A percentile compares a stretch with the other conserved stretches of the same genome.
These are phyloP conservation scores for Podospora australis DNA, from an alignment of 495 filamentous ascomycete genomes.

Conservation along the genomic window DNA sequence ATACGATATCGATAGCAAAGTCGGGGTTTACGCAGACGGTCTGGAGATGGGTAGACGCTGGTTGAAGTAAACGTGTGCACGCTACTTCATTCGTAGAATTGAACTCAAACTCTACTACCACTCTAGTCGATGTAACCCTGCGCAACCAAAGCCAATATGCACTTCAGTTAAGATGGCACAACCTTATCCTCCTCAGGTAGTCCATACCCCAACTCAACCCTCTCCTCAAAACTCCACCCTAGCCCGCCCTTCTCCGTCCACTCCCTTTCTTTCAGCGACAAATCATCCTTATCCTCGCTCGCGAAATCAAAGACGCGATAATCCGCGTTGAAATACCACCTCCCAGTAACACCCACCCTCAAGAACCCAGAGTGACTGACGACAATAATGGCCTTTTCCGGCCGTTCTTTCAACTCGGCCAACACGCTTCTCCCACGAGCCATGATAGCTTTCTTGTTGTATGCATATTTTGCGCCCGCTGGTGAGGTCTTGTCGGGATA, in stretches of 20 bases:
- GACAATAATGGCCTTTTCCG: slow-evolving; percentile 56
- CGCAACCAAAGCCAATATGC: too few species aligned
- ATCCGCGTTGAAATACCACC: slow-evolving; percentile 52
- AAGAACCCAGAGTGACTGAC: slow-evolving; percentile 57
- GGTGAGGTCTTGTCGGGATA: slow-evolving; percentile 52
- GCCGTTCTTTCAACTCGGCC: slow-evolving; percentile 41
- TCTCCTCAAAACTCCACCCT: slow-evolving; percentile 14
- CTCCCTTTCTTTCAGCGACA: slow-evolving; percentile 31
- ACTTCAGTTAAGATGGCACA: not conserved
- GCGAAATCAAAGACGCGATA: slow-evolving; percentile 56
- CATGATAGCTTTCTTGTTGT: slow-evolving; percentile 40
- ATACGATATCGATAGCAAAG: slow-evolving; percentile 65
- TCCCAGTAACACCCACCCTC: slow-evolving; percentile 38
- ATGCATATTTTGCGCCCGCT: slow-evolving; percentile 35
- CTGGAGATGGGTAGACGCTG: slow-evolving; percentile 44
- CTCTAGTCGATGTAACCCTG: too few species aligned
- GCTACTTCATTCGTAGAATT: not conserved
- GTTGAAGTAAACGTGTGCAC: not conserved
- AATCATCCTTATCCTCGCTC: slow-evolving; percentile 21
- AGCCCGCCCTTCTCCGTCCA: slow-evolving; percentile 11
- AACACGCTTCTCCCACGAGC: slow-evolving; percentile 42
- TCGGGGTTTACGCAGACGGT: slow-evolving; percentile 67
- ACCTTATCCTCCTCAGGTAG: slow-evolving; percentile 4
- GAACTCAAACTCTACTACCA: too few species aligned
- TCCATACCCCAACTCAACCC: slow-evolving; percentile 12